These are phyloP conservation scores for Solanum arcanum DNA, from an alignment of 257 asterid species.

Conservation along the genomic window DNA sequence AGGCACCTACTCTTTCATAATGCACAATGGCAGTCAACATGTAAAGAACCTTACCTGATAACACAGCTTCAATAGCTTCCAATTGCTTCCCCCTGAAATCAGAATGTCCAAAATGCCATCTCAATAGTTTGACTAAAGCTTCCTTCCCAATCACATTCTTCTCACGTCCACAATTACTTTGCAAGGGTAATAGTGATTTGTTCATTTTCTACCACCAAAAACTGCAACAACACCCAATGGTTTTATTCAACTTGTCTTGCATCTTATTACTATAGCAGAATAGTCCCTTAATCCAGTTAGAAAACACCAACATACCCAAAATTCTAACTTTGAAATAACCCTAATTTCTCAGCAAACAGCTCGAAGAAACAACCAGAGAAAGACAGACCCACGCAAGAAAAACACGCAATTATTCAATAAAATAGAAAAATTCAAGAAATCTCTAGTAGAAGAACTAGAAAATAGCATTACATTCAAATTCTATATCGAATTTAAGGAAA, in stretches of 20 bases:
- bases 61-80: conserved; percentile 89
- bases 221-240: not conserved
- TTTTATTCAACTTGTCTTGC: not conserved
- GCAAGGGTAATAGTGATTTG: conserved; percentile 63
- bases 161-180: conserved; percentile 38
- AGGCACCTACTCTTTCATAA: not conserved
- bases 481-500: not conserved
- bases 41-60: conserved; percentile 52
- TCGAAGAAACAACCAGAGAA: not conserved
- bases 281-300: not conserved
- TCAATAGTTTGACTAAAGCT: conserved; percentile 72
- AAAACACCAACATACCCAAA: not conserved
- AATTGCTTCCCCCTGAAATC: conserved; percentile 81
- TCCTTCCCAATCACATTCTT: conserved; percentile 57
- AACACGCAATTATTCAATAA: not conserved
- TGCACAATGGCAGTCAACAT: not conserved
- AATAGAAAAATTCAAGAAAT: not conserved
- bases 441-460: not conserved
- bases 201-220: conserved; percentile 30
- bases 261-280: not conserved
- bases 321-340: not conserved
- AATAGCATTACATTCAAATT: not conserved
- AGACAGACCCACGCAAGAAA: not conserved
- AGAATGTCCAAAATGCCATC: conserved; percentile 96
- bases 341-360: not conserved